Base-by-base conservation (phyloP, 768 basidiomycete species). In the Tephrocybe sp. region DNA sequence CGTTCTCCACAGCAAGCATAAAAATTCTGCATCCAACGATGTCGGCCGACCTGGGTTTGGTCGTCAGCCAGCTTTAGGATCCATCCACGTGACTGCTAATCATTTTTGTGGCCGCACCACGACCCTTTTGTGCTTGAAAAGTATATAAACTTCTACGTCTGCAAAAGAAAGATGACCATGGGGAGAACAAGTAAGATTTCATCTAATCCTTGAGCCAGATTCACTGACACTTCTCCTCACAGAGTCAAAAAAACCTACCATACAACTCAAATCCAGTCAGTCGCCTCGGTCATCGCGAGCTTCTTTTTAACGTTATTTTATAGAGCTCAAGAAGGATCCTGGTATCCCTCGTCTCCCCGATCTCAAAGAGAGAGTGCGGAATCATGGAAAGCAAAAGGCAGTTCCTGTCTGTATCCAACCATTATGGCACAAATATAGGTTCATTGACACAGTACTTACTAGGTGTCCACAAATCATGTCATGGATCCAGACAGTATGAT, bases 281-380 rank as follows among this genome's bases (percentile, higher is more conserved):
- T 57, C 31, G 26, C 26, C 26, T 45, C 26, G 5, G 13, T 35
- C 36, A 26, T 42, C 14, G 4, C 10, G 17, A 35, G 7, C 20
- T 22, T 44, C 23, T 32, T 32, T 23, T 20, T 39, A 51, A 40
- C 36, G 32, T 48, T 39, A 34, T 9, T 42, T 22, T 47, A 22
- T 51, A 92, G 91, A 88, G 63, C 71, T 92, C 35, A 92, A 89
- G 69, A 94, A 91, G 63, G 93, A 96, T 65, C 88, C 89, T 32
- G 94, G 92, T 14, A 73, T 97, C 2, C 93, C 93, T 5, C 84
- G 87, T 61, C 78, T 96, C 2, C 86, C 89, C 13, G 76, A 83
- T 68, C 70, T 89, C 42, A 90, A 89, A 70, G 70, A 72, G 30
- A 67, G 65, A 66, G 71, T 75, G 16, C 71, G 76, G 52, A 78